Base-by-base conservation (phyloP, 352 stramenopile species). In the Globisporangium spiculum region DNA sequence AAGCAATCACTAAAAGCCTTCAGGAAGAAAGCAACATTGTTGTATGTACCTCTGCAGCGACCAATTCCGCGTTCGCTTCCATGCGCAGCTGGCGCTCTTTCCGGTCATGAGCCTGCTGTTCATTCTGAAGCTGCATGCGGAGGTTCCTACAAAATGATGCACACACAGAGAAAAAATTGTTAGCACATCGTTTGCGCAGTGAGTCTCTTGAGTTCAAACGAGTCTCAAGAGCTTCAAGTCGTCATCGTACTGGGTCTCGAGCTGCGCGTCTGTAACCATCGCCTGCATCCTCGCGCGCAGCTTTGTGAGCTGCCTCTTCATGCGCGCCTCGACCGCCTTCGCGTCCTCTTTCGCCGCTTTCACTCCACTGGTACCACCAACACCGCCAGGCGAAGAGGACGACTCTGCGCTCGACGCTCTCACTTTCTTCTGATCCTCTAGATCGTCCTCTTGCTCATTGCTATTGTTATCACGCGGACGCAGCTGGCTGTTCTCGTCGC, bases 251-350 rank as follows among this genome's bases (percentile, higher is more conserved):
- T 83, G 63, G 20, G 74, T 75, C 62, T 90, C 78, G 0, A 70
- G 65, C 63, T 86, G 75, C 1, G 72, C 73, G 30, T 89, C 75
- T 12, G 81, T 68, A 30, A 85, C 80, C 38, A 84, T 75, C n/a
- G 75, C 69, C 54, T 88, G 80, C 80, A 89, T 86, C 9, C 67
- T 75, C 24, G 80, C 80, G 22, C 80, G 78, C 16, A 90, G 66
- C 18, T 71, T 74, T 20, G 77, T 81, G 30, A 89, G 70, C 60
- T 90, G 73, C 32, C 77, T 60, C 46, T 82, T 78, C 55, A 76
- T 66, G 34, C 69, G 54, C 4, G 60, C 44, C 41, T 87, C 76
- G 3, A 68, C 74, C 22, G 22, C 70, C 20, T 65, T 67, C 7
- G 74, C 56, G n/a, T 65, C 67, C 24, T 74, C 67, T 58, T 80